Percentiles rank a stretch among this genome's conserved stretches.
Evolutionary conservation across 2,329 filamentous ascomycete species (phyloP).

Genomic region (Scedosporium dehoogii): DNA sequence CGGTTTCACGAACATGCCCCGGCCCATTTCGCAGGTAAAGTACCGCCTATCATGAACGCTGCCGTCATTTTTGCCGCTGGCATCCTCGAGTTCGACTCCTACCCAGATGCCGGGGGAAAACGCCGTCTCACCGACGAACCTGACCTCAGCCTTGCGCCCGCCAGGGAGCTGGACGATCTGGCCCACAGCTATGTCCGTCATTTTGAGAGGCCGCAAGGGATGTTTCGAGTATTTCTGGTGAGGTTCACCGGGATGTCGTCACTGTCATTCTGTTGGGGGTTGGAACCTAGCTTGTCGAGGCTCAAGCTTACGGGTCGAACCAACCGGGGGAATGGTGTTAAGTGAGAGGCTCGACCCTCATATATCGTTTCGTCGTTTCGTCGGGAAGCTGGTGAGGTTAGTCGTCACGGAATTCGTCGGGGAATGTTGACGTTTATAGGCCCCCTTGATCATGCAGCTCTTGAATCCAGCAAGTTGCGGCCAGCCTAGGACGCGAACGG

Average conservation of each 20-base stretch:
- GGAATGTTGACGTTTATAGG: not conserved
- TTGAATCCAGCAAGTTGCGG: not conserved
- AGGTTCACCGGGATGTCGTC: not conserved
- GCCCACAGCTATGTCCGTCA: constrained; percentile 53
- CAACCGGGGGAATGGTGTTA: not conserved
- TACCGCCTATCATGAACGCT: constrained; percentile 80
- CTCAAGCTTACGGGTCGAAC: too few species aligned
- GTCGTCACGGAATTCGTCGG: not conserved
- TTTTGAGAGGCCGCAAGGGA: constrained; percentile 14
- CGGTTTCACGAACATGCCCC: constrained; percentile 77
- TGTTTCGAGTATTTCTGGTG: not conserved
- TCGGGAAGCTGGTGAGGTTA: not conserved
- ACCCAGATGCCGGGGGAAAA: constrained; percentile 83
- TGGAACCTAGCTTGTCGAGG: not conserved
- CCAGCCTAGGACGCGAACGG: constrained; percentile 1
- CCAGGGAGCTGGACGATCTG: constrained; percentile 73
- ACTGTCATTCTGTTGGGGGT: not conserved
- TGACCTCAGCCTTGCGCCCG: constrained; percentile 65
- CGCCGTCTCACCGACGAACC: constrained; percentile 68
- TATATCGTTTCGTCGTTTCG: not conserved
- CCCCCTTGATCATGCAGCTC: not conserved
- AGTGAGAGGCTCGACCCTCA: not conserved
- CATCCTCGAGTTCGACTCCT: constrained; percentile 75
- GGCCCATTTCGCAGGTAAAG: constrained; percentile 70
- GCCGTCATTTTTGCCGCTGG: constrained; percentile 87